A percentile compares a stretch with the other conserved stretches of the same genome.
phyloP scores from a whole-genome alignment of 208 protist species.

The Kentomonas sorsogonicus region DNA sequence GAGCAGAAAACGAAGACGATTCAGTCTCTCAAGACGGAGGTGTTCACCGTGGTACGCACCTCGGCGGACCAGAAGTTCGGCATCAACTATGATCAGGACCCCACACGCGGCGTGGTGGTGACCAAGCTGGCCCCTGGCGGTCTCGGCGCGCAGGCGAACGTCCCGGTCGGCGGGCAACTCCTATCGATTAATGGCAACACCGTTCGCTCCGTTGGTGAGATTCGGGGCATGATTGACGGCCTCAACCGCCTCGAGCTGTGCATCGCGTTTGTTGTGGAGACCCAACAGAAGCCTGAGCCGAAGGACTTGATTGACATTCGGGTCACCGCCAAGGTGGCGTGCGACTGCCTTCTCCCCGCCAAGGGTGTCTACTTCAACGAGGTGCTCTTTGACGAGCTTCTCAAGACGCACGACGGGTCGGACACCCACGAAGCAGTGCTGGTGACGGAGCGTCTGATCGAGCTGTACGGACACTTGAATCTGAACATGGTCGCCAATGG shows the following conservation, averaged over 20 bases:
- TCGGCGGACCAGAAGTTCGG: conserved; percentile 67
- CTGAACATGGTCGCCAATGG: conserved; percentile 81
- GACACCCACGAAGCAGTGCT: conserved; percentile 38
- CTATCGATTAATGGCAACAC: conserved; percentile 64
- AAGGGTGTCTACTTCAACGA: conserved; percentile 90
- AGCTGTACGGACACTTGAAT: conserved; percentile 83
- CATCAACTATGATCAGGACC: conserved; percentile 87
- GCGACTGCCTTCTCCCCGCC: conserved; percentile 73
- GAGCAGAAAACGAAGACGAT: conserved; percentile 43
- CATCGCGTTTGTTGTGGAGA: conserved; percentile 53
- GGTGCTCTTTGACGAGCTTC: conserved; percentile 43
- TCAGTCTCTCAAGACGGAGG: conserved; percentile 33
- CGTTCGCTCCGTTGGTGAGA: conserved; percentile 64
- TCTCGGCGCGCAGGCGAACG: conserved; percentile 56
- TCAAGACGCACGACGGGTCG: conserved; percentile 32
- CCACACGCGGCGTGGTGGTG: conserved; percentile 56
- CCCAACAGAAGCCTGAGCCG: conserved; percentile 26
- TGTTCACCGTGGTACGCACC: conserved; percentile 55
- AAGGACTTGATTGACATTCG: conserved; percentile 71
- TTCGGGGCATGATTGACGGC: conserved; percentile 71
- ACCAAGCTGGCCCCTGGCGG: conserved; percentile 78
- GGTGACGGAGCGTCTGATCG: conserved; percentile 75
- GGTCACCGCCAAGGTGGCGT: conserved; percentile 64
- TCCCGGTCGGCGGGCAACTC: conserved; percentile 67
- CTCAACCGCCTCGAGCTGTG: conserved; percentile 59